Percentiles rank a stretch among this genome's conserved stretches.
These are phyloP conservation scores for Leccinum boreale DNA, from an alignment of 768 basidiomycete species.

Conservation along the genomic window DNA sequence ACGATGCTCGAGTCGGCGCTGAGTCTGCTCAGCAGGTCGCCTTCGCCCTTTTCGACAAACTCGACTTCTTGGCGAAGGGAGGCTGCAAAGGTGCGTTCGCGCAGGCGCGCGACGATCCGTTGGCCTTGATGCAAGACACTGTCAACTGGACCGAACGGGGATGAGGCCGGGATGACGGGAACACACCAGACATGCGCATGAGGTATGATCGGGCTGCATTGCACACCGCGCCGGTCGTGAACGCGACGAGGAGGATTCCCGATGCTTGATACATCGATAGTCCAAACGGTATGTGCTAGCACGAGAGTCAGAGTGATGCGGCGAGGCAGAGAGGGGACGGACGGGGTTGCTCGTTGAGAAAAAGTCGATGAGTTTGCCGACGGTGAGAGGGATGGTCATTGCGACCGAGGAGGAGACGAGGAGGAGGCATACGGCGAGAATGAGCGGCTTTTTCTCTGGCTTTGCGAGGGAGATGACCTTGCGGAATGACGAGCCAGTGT, in stretches of 20 bases:
- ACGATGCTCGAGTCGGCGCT: constrained; percentile 92
- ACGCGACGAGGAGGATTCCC: constrained; percentile 63
- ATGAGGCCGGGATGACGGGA: neutral
- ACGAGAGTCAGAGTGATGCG: neutral
- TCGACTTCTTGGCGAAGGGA: constrained; percentile 88
- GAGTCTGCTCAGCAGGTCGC: constrained; percentile 88
- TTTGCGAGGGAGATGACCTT: constrained; percentile 77
- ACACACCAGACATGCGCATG: constrained; percentile 80
- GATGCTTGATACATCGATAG: constrained; percentile 81
- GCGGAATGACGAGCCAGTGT: constrained; percentile 59
- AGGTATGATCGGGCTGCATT: constrained; percentile 81
- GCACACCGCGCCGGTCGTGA: constrained; percentile 83
- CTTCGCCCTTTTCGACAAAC: constrained; percentile 88
- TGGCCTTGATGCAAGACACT: constrained; percentile 46
- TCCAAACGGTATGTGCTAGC: constrained; percentile 73
- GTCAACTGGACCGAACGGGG: neutral
- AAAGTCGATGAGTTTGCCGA: constrained; percentile 93
- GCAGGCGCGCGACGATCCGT: constrained; percentile 83
- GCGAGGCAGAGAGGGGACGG: neutral
- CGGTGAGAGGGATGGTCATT: constrained; percentile 89
- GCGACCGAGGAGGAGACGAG: constrained; percentile 87
- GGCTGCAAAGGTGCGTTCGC: constrained; percentile 80
- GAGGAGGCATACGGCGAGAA: constrained; percentile 74
- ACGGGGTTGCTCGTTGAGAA: constrained; percentile 77
- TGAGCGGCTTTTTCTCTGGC: constrained; percentile 76